Evolutionary conservation across 768 basidiomycete genomes (phyloP).

Genomic region (Rhodotorula sphaerocarpa): DNA sequence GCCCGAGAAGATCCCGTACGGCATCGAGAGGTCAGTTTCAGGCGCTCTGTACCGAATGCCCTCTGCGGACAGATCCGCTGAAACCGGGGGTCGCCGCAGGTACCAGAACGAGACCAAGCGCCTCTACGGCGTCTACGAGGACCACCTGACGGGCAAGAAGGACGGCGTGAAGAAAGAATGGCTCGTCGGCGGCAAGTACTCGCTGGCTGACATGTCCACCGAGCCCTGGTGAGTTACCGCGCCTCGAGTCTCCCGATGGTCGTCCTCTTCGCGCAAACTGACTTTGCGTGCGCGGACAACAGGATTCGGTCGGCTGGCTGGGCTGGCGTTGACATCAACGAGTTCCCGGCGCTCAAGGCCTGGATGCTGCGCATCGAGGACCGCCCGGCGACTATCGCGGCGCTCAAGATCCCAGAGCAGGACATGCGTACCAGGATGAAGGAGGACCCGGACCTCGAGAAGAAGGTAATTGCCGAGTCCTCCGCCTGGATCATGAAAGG

Average conservation of each 20-base stretch:
- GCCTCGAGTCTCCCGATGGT: background rate
- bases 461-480: too few relatives aligned
- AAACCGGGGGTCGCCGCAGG: too few relatives aligned
- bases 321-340: conserved; percentile 21
- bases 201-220: conserved; percentile 35
- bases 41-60: too few relatives aligned
- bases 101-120: too few relatives aligned
- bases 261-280: background rate
- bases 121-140: conserved; percentile 31
- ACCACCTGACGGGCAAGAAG: conserved; percentile 23
- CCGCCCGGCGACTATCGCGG: conserved; percentile 15
- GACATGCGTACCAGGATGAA: conserved; percentile 3
- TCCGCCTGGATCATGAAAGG: too few relatives aligned
- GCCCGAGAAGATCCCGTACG: conserved; percentile 36
- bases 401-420: conserved; percentile 30
- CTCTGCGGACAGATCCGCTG: too few relatives aligned
- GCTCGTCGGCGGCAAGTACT: conserved; percentile 37
- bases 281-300: background rate
- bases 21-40: conserved; percentile 16
- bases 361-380: conserved; percentile 33
- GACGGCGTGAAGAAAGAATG: conserved; percentile 24
- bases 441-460: too few relatives aligned
- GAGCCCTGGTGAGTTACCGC: too few relatives aligned
- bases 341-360: conserved; percentile 15
- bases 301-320: conserved; percentile 2